Evolutionary conservation across 2,329 filamentous ascomycete genomes (phyloP).

Genomic region (Apiospora koreana): DNA sequence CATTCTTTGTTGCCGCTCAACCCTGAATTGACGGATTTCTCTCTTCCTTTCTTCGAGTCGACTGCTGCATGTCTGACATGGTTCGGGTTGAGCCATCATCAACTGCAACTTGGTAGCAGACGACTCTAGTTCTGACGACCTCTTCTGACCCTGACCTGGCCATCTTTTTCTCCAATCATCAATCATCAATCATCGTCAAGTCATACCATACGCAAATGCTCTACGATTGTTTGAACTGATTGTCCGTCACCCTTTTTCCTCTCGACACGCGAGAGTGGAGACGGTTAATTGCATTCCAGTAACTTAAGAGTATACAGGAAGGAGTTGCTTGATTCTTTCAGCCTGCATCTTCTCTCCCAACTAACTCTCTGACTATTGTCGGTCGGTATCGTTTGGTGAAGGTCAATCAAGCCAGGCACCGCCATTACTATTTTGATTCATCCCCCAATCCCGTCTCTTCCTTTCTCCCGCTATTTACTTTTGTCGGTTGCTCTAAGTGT

Average conservation of each 20-base stretch:
- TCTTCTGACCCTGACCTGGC: neutral
- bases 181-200: neutral
- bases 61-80: constrained; percentile 8
- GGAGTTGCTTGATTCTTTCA: neutral
- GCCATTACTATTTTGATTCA: neutral
- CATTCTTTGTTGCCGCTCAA: neutral
- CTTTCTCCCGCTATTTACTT: neutral
- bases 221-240: neutral
- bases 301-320: neutral
- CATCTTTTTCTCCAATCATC: neutral
- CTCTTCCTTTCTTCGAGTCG: neutral
- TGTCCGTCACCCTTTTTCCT: constrained; percentile 1
- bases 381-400: neutral
- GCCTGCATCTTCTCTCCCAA: neutral
- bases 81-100: neutral
- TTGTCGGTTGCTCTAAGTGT: neutral
- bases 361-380: neutral
- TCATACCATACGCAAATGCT: neutral
- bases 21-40: neutral
- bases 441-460: constrained; percentile 1
- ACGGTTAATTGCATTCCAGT: neutral
- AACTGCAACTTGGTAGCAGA: neutral
- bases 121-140: neutral
- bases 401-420: neutral
- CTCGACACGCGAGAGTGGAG: constrained; percentile 4